phyloP scores from a whole-genome alignment of 768 basidiomycete species.

The Nevesoporus exiguus region DNA sequence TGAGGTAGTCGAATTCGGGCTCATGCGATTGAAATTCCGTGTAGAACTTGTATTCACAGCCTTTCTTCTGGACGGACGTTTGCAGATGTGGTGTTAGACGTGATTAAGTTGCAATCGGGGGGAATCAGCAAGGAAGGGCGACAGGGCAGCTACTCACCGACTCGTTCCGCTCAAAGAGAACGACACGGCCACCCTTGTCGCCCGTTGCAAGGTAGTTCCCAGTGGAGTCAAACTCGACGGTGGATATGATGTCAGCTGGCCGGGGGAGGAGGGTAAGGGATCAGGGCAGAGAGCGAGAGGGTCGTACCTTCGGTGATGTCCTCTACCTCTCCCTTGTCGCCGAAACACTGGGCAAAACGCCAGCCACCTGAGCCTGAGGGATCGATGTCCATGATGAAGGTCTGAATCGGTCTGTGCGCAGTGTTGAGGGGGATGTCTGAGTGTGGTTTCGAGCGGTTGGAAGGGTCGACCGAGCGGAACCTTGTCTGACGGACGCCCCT shows the following conservation, averaged over 20 bases:
- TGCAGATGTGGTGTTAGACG: slow-evolving; percentile 17
- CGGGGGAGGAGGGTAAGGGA: slow-evolving; percentile 9
- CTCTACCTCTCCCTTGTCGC: slow-evolving; percentile 99
- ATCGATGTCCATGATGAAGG: slow-evolving; percentile 71
- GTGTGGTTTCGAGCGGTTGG: slow-evolving; percentile 18
- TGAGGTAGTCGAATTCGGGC: slow-evolving; percentile 99
- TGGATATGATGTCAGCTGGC: slow-evolving; percentile 99
- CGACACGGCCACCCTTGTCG: slow-evolving; percentile 98
- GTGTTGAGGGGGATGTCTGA: slow-evolving; percentile 6
- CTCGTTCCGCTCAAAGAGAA: slow-evolving; percentile 98
- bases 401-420: slow-evolving; percentile 7
- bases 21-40: slow-evolving; percentile 99
- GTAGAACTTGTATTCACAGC: slow-evolving; percentile 99
- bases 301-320: slow-evolving; percentile 95
- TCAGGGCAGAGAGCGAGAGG: slow-evolving; percentile 10
- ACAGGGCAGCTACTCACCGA: slow-evolving; percentile 52
- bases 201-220: slow-evolving; percentile 99
- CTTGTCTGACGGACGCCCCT: too few species aligned
- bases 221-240: slow-evolving; percentile 99
- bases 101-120: slow-evolving; percentile 25
- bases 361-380: slow-evolving; percentile 83
- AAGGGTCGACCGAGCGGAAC: too few species aligned
- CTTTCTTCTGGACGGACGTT: slow-evolving; percentile 76
- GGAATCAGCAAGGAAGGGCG: slow-evolving; percentile 30
- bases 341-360: slow-evolving; percentile 99